Evolutionary conservation across 768 basidiomycete species (phyloP), one percentile per base, ranked within the genome.

Genomic region (Boletellus ananiceps): DNA sequence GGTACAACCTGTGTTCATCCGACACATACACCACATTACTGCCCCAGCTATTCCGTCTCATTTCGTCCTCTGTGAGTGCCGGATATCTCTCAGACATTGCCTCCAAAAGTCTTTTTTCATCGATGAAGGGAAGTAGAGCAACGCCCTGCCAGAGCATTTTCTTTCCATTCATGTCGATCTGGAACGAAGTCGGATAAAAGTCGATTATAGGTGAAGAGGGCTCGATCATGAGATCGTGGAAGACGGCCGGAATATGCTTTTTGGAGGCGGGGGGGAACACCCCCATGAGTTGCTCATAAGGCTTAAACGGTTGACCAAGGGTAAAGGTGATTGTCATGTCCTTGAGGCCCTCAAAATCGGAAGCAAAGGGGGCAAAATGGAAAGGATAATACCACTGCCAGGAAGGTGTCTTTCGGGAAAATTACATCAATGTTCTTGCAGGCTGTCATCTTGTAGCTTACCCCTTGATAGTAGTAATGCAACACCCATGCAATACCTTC

Each of bases 381-480:
- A 88, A 94, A 1, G 96, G 96, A 67, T 97, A 98, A 71, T 87
- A 99, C 96, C 96, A 99, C 62, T 93, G 83, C 95, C 95, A 98
- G 3, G 94, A 96, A 4, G 90, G 88, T 8, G 89, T 82, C 91
- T 87, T 51, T 38, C 40, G 34, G 39, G 44, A 44, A 53, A 54
- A 42, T 45, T 57, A 58, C 44, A 60, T 61, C 31, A 63, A 53
- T 51, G n/a, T 9, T 31, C 44, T 41, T 21, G 51, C 18, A 46
- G 5, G 37, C 16, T 12, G 25, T 8, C 35, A 42, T 37, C 39
- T 44, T 29, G 34, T 34, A 19, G 69, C 82, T 53, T 68, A 96
- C 93, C 60, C 96, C 96, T 78, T 98, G 95, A 65, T 98, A 99
- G 65, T 99, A 98, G 68, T 99, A 99, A 51, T 86, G 84, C 51